Evolutionary conservation across 2,329 filamentous ascomycete genomes (phyloP).

Genomic region (Colletotrichum gloeosporioides): DNA sequence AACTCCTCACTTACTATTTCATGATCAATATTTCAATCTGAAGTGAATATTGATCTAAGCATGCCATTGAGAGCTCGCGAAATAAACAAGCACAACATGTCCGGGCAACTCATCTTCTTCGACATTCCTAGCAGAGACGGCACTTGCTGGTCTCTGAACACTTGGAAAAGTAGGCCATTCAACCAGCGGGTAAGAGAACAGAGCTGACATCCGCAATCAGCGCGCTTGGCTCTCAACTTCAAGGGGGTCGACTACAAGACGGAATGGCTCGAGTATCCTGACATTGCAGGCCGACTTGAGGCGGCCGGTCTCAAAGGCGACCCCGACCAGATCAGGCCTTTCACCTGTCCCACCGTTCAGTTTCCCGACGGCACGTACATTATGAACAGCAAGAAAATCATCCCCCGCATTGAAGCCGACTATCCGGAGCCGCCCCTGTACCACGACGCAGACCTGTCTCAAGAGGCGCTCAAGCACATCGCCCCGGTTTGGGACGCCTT

Average conservation of each 20-base stretch:
- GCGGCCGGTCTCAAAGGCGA: constrained; percentile 50
- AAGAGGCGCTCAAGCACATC: constrained; percentile 48
- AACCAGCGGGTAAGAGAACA: not conserved
- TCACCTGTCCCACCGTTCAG: constrained; percentile 61
- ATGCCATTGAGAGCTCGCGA: not conserved
- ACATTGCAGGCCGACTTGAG: constrained; percentile 62
- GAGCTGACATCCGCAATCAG: constrained; percentile 39
- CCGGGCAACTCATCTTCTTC: constrained; percentile 55
- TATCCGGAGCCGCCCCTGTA: constrained; percentile 64
- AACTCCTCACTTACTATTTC: not conserved
- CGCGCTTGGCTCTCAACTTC: constrained; percentile 70
- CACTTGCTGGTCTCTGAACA: constrained; percentile 68
- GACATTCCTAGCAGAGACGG: constrained; percentile 59
- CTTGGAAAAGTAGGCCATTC: constrained; percentile 67
- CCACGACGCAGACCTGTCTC: constrained; percentile 57
- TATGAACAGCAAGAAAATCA: constrained; percentile 70
- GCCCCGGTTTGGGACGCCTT: constrained; percentile 35
- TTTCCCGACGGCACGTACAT: constrained; percentile 62
- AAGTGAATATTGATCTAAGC: not conserved
- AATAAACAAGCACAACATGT: not conserved
- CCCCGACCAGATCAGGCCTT: constrained; percentile 39
- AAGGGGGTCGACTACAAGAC: constrained; percentile 72
- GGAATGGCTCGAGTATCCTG: constrained; percentile 73
- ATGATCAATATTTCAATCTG: not conserved
- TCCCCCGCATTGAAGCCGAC: constrained; percentile 59